Conservation (phyloP, 2,329 filamentous ascomycete genomes). For the Fusarium buharicum region DNA sequence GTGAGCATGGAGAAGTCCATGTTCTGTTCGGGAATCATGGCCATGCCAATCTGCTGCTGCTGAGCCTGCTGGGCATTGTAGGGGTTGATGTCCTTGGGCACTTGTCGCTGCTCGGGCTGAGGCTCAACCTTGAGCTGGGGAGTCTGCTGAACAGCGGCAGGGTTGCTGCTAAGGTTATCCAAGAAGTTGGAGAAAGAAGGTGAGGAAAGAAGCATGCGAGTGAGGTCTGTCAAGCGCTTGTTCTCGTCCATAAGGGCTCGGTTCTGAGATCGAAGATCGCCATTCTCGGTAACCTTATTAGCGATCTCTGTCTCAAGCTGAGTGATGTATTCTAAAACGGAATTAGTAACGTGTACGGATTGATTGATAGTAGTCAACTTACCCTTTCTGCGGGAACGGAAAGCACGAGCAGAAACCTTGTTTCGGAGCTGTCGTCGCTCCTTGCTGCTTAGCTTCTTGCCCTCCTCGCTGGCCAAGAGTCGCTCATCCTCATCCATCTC, state of each 20-base stretch:
- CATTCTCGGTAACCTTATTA: conserved; percentile 83
- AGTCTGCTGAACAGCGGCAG: conserved; percentile 56
- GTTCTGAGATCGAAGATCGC: conserved; percentile 84
- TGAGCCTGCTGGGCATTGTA: conserved; percentile 66
- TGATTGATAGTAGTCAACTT: conserved; percentile 52
- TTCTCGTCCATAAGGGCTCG: conserved; percentile 86
- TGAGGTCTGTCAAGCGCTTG: conserved; percentile 78
- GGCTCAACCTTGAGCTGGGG: conserved; percentile 54
- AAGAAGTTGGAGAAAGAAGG: conserved; percentile 86
- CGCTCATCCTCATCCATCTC: conserved; percentile 99
- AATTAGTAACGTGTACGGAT: conserved; percentile 27
- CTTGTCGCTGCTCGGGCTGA: conserved; percentile 59
- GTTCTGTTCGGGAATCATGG: conserved; percentile 82
- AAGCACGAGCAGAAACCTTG: conserved; percentile 97
- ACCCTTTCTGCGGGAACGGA: conserved; percentile 99
- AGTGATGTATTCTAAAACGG: conserved; percentile 84
- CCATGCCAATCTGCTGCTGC: conserved; percentile 79
- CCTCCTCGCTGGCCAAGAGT: conserved; percentile 93
- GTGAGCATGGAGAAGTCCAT: conserved; percentile 80
- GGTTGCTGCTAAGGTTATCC: conserved; percentile 73
- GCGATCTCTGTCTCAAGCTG: conserved; percentile 93
- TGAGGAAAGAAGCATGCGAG: conserved; percentile 83
- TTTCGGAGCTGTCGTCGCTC: conserved; percentile 97
- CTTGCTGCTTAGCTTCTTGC: conserved; percentile 99
- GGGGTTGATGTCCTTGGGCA: conserved; percentile 74